Conservation (phyloP, 768 basidiomycete genomes). For the Cystofilobasidium macerans region DNA sequence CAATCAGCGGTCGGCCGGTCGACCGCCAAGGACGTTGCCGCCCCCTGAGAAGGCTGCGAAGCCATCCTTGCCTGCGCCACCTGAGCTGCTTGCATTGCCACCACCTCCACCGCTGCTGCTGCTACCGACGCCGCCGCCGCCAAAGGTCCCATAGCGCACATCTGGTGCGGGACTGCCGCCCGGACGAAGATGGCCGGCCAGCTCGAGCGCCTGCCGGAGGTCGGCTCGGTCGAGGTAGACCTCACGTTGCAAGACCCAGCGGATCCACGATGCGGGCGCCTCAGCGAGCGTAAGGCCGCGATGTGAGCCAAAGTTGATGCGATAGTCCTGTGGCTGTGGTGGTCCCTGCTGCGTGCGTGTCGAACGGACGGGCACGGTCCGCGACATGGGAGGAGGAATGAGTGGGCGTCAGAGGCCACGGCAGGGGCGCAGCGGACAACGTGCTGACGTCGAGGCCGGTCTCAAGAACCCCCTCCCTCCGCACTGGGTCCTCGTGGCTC, state of each 20-base stretch:
- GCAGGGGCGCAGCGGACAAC: no score
- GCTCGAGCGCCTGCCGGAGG: not conserved
- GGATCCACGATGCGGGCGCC: not conserved
- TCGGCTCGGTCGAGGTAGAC: not conserved
- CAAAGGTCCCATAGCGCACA: no score
- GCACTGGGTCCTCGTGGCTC: no score
- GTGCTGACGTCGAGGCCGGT: no score
- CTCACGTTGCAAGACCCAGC: not conserved
- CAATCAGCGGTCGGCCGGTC: not conserved
- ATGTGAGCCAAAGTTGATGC: conserved; percentile 10
- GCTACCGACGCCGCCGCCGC: not conserved
- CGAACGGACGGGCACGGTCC: not conserved
- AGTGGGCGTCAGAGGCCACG: no score
- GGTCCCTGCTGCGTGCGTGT: not conserved
- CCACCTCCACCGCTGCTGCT: no score
- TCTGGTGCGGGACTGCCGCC: not conserved
- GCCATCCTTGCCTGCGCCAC: not conserved
- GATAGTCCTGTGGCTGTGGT: not conserved
- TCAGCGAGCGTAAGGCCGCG: not conserved
- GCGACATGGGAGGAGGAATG: no score
- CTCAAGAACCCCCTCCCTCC: no score
- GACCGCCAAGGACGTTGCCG: not conserved
- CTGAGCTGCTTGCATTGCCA: not conserved
- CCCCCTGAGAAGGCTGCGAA: not conserved
- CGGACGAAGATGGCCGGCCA: not conserved